Conservation (phyloP, 139 green algal species). For the Chlorella sp. region DNA sequence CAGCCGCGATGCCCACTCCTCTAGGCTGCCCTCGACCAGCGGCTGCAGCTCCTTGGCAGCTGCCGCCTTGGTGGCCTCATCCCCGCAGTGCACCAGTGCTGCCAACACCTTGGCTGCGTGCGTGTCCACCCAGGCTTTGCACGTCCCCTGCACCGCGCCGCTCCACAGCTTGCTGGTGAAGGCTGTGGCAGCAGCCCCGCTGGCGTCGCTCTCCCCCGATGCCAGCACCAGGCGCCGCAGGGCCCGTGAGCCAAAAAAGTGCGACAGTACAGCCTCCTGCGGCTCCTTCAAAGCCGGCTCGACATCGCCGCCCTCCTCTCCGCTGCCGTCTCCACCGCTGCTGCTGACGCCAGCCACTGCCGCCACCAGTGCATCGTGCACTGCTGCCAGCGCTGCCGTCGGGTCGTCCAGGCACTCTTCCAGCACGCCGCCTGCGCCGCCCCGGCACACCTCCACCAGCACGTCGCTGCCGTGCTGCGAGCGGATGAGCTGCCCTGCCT, state of each 20-base stretch:
- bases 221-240: constrained; percentile 68
- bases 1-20: constrained; percentile 29
- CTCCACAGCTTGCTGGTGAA: constrained; percentile 61
- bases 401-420: constrained; percentile 37
- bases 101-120: constrained; percentile 82
- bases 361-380: constrained; percentile 67
- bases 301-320: constrained; percentile 19
- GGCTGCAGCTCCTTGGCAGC: constrained; percentile 55
- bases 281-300: neutral
- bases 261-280: constrained; percentile 46
- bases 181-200: neutral
- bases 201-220: constrained; percentile 27
- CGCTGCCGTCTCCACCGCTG: neutral
- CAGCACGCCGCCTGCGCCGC: constrained; percentile 67
- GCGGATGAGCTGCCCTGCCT: constrained; percentile 55
- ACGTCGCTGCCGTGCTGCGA: constrained; percentile 56
- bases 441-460: constrained; percentile 71
- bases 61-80: constrained; percentile 27
- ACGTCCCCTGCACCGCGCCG: constrained; percentile 52
- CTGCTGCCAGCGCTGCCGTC: constrained; percentile 43
- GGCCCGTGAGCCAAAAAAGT: constrained; percentile 67
- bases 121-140: constrained; percentile 53
- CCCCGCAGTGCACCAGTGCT: constrained; percentile 61
- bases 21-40: constrained; percentile 40
- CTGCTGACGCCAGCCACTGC: constrained; percentile 9